Base-by-base conservation (phyloP, 2,329 filamentous ascomycete genomes). In the Pseudogymnoascus sp. region DNA sequence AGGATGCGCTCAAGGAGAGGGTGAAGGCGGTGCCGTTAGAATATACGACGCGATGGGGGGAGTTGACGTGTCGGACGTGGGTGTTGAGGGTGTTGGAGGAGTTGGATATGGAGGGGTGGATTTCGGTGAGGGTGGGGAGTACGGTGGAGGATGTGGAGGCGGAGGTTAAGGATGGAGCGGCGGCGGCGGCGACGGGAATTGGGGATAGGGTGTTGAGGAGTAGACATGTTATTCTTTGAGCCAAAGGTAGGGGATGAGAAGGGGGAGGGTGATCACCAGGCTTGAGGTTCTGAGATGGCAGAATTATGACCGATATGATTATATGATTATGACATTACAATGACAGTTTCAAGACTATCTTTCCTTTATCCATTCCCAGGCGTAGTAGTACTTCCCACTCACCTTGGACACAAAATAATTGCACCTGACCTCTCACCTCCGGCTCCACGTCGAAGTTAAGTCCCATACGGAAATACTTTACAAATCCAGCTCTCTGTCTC, bases 151-250 rank as follows among this genome's bases (percentile, higher is more conserved):
- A 50, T 50, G 41, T 50, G 24, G 41, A 50, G 24, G 24, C 24
- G 13, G 41, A 50, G 41, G 41, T 8, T 3, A 50, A 50, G 41
- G 24, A 50, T 50, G 41, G 41, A 24, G 41, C 13, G 13, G 41
- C 41, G 7, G 41, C 41, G 41, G 41, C 24, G 24, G 24, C 24
- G 41, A 13, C 0, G 41, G 24, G 13, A 7, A 10, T 10, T 2
- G 41, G 41, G 24, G 24, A 50, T 50, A 50, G 24, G 24, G 41
- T 50, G 41, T 2, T 50, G 11, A 50, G 41, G 24, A 50, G 41
- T 50, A 50, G 15, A 7, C 41, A 50, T 15, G 41, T 50, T 50
- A 50, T 50, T 50, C 41, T 50, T 31, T 50, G 41, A 50, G 41
- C 3, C 13, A 21, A 2, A 21, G 41, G 24, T n/a, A 13, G 11